phyloP scores from a whole-genome alignment of 306 rosid genomes.

The Prunus mongolica region DNA sequence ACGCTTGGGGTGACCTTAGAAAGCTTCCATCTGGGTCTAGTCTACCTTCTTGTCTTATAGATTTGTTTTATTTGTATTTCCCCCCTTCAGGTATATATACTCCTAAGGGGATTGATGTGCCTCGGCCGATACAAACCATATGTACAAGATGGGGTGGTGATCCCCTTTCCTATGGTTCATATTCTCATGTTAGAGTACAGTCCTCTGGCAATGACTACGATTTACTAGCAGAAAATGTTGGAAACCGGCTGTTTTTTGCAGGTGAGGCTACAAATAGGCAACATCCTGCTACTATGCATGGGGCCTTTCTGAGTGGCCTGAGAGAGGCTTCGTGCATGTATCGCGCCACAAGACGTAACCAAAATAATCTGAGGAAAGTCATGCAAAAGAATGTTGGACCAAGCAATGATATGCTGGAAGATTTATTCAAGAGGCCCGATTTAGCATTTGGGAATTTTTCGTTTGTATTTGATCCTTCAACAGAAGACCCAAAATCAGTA shows the following conservation, averaged over 20 bases:
- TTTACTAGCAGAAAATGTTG: constrained; percentile 77
- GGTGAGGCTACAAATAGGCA: constrained; percentile 95
- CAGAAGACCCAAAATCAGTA: constrained; percentile 51
- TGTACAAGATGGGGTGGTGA: constrained; percentile 96
- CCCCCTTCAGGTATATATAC: constrained; percentile 58
- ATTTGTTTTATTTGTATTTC: neutral
- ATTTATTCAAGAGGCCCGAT: constrained; percentile 73
- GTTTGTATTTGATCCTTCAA: constrained; percentile 50
- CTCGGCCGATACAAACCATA: constrained; percentile 72
- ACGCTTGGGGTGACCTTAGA: constrained; percentile 4
- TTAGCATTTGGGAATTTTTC: constrained; percentile 55
- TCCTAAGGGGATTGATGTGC: constrained; percentile 72
- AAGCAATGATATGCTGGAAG: constrained; percentile 39
- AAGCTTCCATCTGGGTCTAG: constrained; percentile 11
- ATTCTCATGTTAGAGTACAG: constrained; percentile 80
- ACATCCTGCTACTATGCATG: constrained; percentile 97
- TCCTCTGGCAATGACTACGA: constrained; percentile 90
- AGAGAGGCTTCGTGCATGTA: constrained; percentile 84
- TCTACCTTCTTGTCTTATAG: constrained; percentile 1
- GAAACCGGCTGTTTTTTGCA: constrained; percentile 77
- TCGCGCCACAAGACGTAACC: constrained; percentile 35
- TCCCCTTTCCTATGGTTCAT: constrained; percentile 84
- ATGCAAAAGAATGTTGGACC: constrained; percentile 45
- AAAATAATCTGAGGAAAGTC: constrained; percentile 40
- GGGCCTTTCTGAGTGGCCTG: constrained; percentile 88